Base-by-base conservation (phyloP, 2,329 filamentous ascomycete genomes). In the Lojkania enalia region DNA sequence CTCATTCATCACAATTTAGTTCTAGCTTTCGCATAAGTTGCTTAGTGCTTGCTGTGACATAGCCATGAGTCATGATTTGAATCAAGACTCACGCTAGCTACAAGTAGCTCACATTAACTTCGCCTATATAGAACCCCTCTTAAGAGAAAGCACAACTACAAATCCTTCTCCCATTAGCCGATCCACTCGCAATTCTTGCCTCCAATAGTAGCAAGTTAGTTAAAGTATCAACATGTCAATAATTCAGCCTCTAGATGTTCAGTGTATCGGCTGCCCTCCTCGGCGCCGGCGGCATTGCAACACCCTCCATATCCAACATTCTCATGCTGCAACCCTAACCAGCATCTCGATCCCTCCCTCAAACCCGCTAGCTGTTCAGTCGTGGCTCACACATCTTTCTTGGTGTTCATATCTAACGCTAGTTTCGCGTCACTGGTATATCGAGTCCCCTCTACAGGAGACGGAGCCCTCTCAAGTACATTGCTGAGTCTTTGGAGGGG, bases 321-420 rank as follows among this genome's bases (percentile, higher is more conserved):
- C 65, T 64, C 11, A 40, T 60, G 9, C 45, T 70, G 9, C 50
- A 55, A 48, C 63, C 67, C 1, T 67, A 69, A 36, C 67, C 65
- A 14, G 65, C 65, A n/a, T 69, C 66, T 1, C 66, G 65, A 39
- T 67, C 68, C 2, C 60, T 70, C 1, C 67, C 68, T n/a, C 49
- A 56, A 30, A 60, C 49, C 2, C 63, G 64, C 31, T 71, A 66
- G 67, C 62, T 70, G 21, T 71, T 70, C 52, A 66, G 60, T 25
- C 61, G 67, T 0, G 68, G 67, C 39, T 70, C 65, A 5, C 68
- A 70, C 49, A 50, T 65, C 21, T 68, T 70, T 46, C 67, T 66
- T 5, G 42, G 63, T 62, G 4, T 20, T 64, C n/a, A 9, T 63
- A 38, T 61, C 66, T 1, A 52, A 52, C 5, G 39, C 56, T 1